Conservation (phyloP, 805 yeast species). For the Ascoidea rubescens region DNA sequence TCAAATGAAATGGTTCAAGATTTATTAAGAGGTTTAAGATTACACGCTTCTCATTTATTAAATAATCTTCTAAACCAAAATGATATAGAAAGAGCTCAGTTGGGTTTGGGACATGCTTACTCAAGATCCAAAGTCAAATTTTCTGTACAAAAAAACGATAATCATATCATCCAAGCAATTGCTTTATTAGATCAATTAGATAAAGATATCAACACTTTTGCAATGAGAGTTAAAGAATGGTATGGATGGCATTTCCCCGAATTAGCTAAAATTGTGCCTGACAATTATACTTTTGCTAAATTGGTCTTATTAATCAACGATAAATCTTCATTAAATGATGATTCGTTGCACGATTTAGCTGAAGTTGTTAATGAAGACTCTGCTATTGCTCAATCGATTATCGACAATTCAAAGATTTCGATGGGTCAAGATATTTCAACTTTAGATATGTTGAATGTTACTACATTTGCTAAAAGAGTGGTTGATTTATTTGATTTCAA, state of each 20-base stretch:
- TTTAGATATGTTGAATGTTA: constrained; percentile 83
- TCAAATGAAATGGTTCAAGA: constrained; percentile 91
- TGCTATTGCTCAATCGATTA: constrained; percentile 78
- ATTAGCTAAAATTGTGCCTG: constrained; percentile 81
- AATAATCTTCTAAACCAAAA: constrained; percentile 79
- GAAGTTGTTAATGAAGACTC: constrained; percentile 80
- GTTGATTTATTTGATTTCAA: constrained; percentile 88
- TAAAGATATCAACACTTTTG: constrained; percentile 93
- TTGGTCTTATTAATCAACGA: constrained; percentile 74
- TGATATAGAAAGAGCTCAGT: constrained; percentile 94
- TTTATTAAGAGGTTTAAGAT: constrained; percentile 86
- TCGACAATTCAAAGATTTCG: constrained; percentile 90
- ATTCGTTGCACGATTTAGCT: constrained; percentile 79
- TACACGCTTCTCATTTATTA: constrained; percentile 75
- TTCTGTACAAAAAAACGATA: constrained; percentile 95
- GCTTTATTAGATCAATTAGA: constrained; percentile 95
- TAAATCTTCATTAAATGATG: constrained; percentile 71
- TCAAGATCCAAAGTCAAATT: constrained; percentile 98
- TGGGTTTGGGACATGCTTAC: constrained; percentile 98
- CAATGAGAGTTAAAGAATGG: constrained; percentile 98
- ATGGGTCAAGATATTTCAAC: constrained; percentile 99
- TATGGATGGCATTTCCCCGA: constrained; percentile 99
- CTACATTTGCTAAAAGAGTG: constrained; percentile 86
- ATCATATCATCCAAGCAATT: constrained; percentile 98
- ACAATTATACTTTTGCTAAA: constrained; percentile 76